Percentiles rank a stretch among this genome's conserved stretches.
phyloP scores from a whole-genome alignment of 805 yeast species.

The Clavispora santaluciae region DNA sequence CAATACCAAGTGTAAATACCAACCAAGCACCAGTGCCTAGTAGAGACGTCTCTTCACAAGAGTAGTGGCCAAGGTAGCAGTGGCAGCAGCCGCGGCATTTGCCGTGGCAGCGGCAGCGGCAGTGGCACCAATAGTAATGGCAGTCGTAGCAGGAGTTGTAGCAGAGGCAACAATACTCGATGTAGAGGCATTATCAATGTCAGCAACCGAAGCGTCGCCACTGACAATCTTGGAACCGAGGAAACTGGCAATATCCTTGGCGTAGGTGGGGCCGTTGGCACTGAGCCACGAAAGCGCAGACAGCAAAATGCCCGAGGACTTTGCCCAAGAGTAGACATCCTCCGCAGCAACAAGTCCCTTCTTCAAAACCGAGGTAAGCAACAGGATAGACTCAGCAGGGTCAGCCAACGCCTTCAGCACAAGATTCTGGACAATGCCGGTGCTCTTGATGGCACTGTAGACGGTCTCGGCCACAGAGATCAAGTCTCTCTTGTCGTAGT shows the following conservation, averaged over 20 bases:
- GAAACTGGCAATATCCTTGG: conserved; percentile 22
- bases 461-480: conserved; percentile 23
- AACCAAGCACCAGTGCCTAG: not conserved
- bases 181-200: conserved; percentile 20
- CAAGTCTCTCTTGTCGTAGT: conserved; percentile 35
- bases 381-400: conserved; percentile 30
- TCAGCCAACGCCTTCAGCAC: conserved; percentile 32
- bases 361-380: conserved; percentile 30
- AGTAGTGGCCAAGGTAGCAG: not conserved
- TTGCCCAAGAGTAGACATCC: conserved; percentile 36
- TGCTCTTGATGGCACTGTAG: conserved; percentile 25
- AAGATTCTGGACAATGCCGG: conserved; percentile 30
- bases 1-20: not conserved
- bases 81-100: not conserved
- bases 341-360: conserved; percentile 29
- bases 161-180: conserved; percentile 12
- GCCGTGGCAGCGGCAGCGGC: not conserved
- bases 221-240: conserved; percentile 21
- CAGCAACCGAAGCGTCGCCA: conserved; percentile 24
- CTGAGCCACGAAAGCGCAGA: conserved; percentile 22
- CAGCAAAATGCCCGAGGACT: conserved; percentile 30
- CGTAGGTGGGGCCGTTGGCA: conserved; percentile 24
- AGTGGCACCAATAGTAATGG: conserved; percentile 16
- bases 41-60: conserved; percentile 2
- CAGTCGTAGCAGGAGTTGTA: conserved; percentile 17